Conservation (phyloP, 352 stramenopile species). For the Phytopythium litorale region DNA sequence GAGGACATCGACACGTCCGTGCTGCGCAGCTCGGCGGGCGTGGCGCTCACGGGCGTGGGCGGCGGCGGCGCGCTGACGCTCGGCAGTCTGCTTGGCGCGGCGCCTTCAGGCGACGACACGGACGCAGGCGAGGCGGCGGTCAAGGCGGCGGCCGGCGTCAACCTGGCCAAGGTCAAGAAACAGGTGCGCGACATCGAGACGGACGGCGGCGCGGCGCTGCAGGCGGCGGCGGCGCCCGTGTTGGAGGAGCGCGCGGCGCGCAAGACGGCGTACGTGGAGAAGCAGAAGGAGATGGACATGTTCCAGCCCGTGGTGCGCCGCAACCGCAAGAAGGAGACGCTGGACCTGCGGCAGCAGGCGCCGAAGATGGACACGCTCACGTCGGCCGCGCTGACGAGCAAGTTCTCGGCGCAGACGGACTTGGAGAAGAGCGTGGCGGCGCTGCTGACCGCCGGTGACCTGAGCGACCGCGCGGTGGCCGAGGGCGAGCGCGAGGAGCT, state of each 20-base stretch:
- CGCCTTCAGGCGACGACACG: neutral
- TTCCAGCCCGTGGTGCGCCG: slow-evolving; percentile 90
- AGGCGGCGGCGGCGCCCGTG: slow-evolving; percentile 67
- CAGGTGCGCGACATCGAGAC: slow-evolving; percentile 69
- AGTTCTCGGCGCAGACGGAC: slow-evolving; percentile 90
- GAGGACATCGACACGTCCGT: slow-evolving; percentile 47
- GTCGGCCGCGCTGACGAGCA: slow-evolving; percentile 83
- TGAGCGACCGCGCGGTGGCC: slow-evolving; percentile 56
- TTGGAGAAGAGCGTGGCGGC: slow-evolving; percentile 86
- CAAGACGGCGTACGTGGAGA: slow-evolving; percentile 89
- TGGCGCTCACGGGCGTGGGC: slow-evolving; percentile 18
- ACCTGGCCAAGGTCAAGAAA: slow-evolving; percentile 63
- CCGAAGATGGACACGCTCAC: slow-evolving; percentile 76
- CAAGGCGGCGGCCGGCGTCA: slow-evolving; percentile 22
- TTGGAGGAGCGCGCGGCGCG: slow-evolving; percentile 84
- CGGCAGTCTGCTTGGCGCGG: slow-evolving; percentile 35
- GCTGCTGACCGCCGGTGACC: slow-evolving; percentile 53
- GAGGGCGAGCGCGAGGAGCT: slow-evolving; percentile 75
- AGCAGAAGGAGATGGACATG: slow-evolving; percentile 83
- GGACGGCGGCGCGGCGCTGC: slow-evolving; percentile 46
- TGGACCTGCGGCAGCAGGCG: slow-evolving; percentile 93
- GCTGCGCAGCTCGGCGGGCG: slow-evolving; percentile 14
- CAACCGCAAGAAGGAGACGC: slow-evolving; percentile 93
- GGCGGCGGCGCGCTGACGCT: slow-evolving; percentile 33
- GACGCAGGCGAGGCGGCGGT: slow-evolving; percentile 5